Evolutionary conservation across 108 stramenopile species (phyloP).

Genomic region (Conticribra weissflogii): DNA sequence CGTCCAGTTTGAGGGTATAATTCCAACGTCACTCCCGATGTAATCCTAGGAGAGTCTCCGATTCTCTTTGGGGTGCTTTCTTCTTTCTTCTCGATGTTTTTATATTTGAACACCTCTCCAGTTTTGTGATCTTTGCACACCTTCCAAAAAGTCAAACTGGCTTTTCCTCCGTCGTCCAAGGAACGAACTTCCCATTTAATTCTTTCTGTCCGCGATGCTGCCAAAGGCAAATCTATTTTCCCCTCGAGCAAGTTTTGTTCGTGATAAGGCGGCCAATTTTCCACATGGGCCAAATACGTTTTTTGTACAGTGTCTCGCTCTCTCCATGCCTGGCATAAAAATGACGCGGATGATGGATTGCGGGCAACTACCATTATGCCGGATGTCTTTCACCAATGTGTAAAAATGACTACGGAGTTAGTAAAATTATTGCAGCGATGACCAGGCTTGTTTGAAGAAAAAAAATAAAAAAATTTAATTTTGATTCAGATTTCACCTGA

Average conservation of each 20-base stretch:
- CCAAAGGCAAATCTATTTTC: conserved; percentile 55
- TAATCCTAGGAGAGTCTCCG: neutral
- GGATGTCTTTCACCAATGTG: conserved; percentile 48
- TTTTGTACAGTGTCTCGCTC: conserved; percentile 59
- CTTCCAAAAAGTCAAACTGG: conserved; percentile 60
- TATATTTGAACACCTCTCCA: neutral
- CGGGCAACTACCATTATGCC: conserved; percentile 80
- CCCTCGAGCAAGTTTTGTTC: conserved; percentile 40
- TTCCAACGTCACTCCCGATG: conserved; percentile 31
- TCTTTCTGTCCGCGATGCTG: conserved; percentile 51
- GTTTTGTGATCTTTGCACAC: conserved; percentile 16
- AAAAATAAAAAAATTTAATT: no score
- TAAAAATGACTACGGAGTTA: no score
- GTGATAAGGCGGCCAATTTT: conserved; percentile 57
- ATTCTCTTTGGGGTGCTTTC: no score
- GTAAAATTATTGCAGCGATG: no score
- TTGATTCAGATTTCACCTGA: no score
- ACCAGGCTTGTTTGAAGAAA: no score
- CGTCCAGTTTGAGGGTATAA: conserved; percentile 50
- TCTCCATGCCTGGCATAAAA: conserved; percentile 62
- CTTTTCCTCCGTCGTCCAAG: conserved; percentile 38
- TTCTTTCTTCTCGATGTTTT: no score
- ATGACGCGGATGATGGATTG: conserved; percentile 56
- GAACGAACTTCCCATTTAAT: conserved; percentile 67
- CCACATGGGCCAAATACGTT: conserved; percentile 61